Evolutionary conservation across 345 rosid genomes (phyloP).

Genomic region (Capsella bursapastoris): DNA sequence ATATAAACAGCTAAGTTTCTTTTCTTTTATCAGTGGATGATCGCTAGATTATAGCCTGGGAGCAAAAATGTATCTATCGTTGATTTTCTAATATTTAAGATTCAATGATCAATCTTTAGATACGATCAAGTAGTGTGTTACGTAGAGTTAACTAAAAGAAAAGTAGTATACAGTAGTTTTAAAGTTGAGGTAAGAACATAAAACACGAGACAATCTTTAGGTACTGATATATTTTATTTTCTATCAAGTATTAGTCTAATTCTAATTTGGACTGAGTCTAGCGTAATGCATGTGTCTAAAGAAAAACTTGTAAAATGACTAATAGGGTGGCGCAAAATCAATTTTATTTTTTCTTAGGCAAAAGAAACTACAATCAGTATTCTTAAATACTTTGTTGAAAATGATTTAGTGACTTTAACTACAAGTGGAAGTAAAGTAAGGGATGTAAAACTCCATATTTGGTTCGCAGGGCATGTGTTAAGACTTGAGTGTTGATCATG

Average conservation of each 20-base stretch:
- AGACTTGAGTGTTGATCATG: slow-evolving; percentile 18
- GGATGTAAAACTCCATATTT: slow-evolving; percentile 32
- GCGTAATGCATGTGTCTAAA: background rate
- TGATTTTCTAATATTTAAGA: background rate
- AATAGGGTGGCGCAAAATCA: background rate
- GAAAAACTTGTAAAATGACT: slow-evolving; percentile 6
- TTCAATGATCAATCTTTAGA: background rate
- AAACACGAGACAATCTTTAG: background rate
- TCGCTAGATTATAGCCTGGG: slow-evolving; percentile 9
- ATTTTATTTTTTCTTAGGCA: background rate
- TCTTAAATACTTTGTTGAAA: slow-evolving; percentile 1
- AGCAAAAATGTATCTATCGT: background rate
- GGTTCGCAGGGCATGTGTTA: slow-evolving; percentile 29
- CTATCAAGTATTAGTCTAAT: background rate
- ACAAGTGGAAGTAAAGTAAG: slow-evolving; percentile 33
- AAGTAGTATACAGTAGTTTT: no score
- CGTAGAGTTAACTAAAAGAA: no score
- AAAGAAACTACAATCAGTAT: background rate
- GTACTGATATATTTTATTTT: background rate
- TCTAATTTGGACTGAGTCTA: background rate
- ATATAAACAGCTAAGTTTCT: slow-evolving; percentile 1
- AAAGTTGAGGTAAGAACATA: background rate
- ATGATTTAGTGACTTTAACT: slow-evolving; percentile 32
- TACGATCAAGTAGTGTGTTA: no score
- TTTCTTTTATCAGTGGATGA: background rate